Evolutionary conservation across 2,329 filamentous ascomycete genomes (phyloP).

Genomic region (Calonectria leucothoes): DNA sequence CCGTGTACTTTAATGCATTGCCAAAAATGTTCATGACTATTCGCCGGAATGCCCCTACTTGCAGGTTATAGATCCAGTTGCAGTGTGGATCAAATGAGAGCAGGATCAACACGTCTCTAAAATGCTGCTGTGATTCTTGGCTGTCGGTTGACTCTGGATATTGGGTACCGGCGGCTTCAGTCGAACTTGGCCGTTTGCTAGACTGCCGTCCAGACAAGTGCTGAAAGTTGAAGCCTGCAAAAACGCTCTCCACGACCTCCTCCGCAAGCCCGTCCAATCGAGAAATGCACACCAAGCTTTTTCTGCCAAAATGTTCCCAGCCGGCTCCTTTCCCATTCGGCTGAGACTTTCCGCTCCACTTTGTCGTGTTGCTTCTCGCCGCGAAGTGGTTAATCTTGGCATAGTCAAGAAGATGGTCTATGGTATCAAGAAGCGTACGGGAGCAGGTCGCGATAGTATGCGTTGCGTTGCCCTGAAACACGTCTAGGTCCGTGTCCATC

Average conservation of each 20-base stretch:
- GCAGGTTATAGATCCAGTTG: slow-evolving; percentile 65
- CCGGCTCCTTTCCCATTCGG: slow-evolving; percentile 2
- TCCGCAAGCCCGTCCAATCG: slow-evolving; percentile 56
- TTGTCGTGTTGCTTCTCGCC: slow-evolving; percentile 1
- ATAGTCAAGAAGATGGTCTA: slow-evolving; percentile 65
- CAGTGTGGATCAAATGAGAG: slow-evolving; percentile 52
- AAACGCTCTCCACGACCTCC: slow-evolving; percentile 60
- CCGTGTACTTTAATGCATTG: slow-evolving; percentile 72
- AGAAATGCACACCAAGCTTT: slow-evolving; percentile 36
- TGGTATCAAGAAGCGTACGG: slow-evolving; percentile 63
- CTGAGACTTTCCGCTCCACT: not conserved
- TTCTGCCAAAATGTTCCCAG: slow-evolving; percentile 22
- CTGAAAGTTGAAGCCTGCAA: slow-evolving; percentile 57
- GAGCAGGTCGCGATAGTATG: slow-evolving; percentile 63
- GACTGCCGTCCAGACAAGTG: slow-evolving; percentile 33
- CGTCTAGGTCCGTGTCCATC: slow-evolving; percentile 60
- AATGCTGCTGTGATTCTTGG: not conserved
- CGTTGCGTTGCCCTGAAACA: slow-evolving; percentile 58
- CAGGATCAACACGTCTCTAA: slow-evolving; percentile 44
- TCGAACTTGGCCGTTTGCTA: not conserved
- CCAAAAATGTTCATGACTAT: slow-evolving; percentile 73
- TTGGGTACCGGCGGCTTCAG: not conserved
- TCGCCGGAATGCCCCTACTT: slow-evolving; percentile 62
- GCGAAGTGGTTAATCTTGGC: slow-evolving; percentile 63
- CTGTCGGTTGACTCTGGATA: not conserved